These are phyloP conservation scores for Neopestalotiopsis clavispora DNA, from an alignment of 2,329 filamentous ascomycete genomes.

Conservation along the genomic window DNA sequence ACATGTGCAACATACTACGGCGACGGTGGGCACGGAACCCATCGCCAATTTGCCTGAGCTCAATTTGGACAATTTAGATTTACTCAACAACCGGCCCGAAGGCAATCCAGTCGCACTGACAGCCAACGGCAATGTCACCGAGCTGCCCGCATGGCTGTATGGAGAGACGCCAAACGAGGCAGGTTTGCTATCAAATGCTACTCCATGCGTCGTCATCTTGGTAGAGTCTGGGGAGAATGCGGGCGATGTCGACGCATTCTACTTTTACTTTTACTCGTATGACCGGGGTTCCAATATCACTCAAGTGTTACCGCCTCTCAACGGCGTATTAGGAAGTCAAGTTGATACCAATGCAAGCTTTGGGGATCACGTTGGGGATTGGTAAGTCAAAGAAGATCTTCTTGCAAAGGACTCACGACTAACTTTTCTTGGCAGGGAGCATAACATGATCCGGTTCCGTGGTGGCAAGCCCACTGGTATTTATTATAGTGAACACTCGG, in stretches of 20 bases:
- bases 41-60: neutral
- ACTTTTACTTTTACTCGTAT: constrained; percentile 14
- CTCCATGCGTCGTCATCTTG: constrained; percentile 1
- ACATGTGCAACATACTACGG: constrained; percentile 5
- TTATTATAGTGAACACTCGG: constrained; percentile 10
- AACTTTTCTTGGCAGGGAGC: neutral
- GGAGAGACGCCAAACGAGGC: constrained; percentile 9
- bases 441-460: constrained; percentile 12
- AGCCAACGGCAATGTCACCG: constrained; percentile 4
- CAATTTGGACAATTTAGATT: constrained; percentile 1
- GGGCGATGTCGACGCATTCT: constrained; percentile 8
- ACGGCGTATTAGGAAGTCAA: neutral
- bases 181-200: neutral
- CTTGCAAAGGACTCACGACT: neutral
- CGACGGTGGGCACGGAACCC: neutral
- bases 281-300: constrained; percentile 12
- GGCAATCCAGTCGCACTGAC: neutral
- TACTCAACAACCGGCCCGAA: neutral
- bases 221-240: neutral
- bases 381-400: neutral
- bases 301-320: constrained; percentile 4
- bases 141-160: constrained; percentile 2
- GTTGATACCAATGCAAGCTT: neutral
- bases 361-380: constrained; percentile 12
- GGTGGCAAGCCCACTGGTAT: constrained; percentile 7